Conservation (phyloP, 805 yeast species). For the Lachancea waltii region DNA sequence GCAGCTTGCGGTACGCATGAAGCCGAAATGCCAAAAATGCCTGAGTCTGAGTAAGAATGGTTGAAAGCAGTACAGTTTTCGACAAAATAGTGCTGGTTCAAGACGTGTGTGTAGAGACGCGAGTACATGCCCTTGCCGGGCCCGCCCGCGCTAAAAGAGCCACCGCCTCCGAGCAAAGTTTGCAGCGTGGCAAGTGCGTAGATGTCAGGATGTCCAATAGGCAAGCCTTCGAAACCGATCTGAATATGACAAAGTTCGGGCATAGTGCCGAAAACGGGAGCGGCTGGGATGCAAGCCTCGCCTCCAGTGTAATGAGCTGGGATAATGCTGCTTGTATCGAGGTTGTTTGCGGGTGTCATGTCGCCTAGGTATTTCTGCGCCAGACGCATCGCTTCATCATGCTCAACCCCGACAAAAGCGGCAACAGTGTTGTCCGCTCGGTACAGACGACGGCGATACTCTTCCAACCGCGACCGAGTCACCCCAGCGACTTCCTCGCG, state of each 20-base stretch:
- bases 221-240: constrained; percentile 81
- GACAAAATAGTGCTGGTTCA: constrained; percentile 85
- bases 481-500: constrained; percentile 55
- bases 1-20: constrained; percentile 86
- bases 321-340: constrained; percentile 20
- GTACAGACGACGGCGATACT: constrained; percentile 60
- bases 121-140: constrained; percentile 99
- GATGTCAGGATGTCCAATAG: constrained; percentile 76
- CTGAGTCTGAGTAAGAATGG: constrained; percentile 85
- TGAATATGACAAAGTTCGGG: constrained; percentile 83
- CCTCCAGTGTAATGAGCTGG: constrained; percentile 57
- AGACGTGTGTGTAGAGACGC: constrained; percentile 80
- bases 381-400: constrained; percentile 57
- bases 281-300: constrained; percentile 46
- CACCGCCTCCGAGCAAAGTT: constrained; percentile 91
- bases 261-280: constrained; percentile 51
- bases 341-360: constrained; percentile 36
- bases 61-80: constrained; percentile 86
- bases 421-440: constrained; percentile 78
- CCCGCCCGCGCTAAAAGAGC: constrained; percentile 97
- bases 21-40: constrained; percentile 82
- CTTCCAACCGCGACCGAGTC: constrained; percentile 43
- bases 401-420: constrained; percentile 81
- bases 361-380: constrained; percentile 60
- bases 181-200: constrained; percentile 89